Conservation (phyloP, 1,284 basidiomycete species). For the Heterobasidion irregulare region DNA sequence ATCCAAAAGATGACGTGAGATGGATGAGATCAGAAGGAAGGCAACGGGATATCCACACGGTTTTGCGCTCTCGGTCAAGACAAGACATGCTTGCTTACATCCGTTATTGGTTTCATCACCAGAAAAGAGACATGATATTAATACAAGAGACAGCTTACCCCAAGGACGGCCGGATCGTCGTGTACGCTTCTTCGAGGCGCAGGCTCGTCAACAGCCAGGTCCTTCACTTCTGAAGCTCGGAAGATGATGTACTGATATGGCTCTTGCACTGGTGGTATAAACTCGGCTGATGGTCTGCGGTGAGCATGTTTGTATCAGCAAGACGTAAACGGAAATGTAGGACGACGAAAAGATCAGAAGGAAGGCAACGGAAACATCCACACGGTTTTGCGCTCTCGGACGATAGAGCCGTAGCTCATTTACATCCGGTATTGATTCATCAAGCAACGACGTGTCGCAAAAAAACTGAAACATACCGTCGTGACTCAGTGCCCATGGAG, state of each 20-base stretch:
- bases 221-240: slow-evolving; percentile 77
- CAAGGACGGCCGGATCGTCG: slow-evolving; percentile 71
- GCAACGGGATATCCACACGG: slow-evolving; percentile 52
- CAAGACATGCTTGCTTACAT: slow-evolving; percentile 36
- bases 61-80: slow-evolving; percentile 43
- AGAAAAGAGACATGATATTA: slow-evolving; percentile 6
- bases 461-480: slow-evolving; percentile 49
- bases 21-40: slow-evolving; percentile 40
- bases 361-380: slow-evolving; percentile 73
- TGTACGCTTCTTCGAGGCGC: slow-evolving; percentile 52
- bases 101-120: slow-evolving; percentile 40
- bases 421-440: slow-evolving; percentile 61
- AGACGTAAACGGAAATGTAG: slow-evolving; percentile 4
- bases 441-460: slow-evolving; percentile 10
- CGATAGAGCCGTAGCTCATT: slow-evolving; percentile 39
- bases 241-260: slow-evolving; percentile 80
- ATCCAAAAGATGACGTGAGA: not conserved
- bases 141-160: slow-evolving; percentile 37
- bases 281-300: slow-evolving; percentile 57
- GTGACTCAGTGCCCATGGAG: slow-evolving; percentile 83
- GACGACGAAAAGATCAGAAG: slow-evolving; percentile 39
- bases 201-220: slow-evolving; percentile 67
- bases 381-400: slow-evolving; percentile 69
- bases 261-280: slow-evolving; percentile 69
- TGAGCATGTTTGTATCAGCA: slow-evolving; percentile 13